Evolutionary conservation across 768 basidiomycete species (phyloP), one percentile per base, ranked within the genome.

Genomic region (Calocybe cyanea): DNA sequence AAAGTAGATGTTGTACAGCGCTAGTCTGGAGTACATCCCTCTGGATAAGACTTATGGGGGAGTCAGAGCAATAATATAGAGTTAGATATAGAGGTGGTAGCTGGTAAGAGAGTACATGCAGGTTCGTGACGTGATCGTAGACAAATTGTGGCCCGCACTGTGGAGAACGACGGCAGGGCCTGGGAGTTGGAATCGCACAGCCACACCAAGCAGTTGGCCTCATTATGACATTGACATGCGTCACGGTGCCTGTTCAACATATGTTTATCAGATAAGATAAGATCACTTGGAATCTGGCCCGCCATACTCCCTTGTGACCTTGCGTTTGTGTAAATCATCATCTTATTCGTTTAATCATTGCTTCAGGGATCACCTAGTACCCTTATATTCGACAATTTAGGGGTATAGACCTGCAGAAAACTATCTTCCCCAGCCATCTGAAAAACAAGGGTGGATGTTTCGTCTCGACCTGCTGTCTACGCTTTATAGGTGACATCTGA

Each of bases 61-160:
- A n/a, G n/a, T n/a, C n/a, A n/a, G n/a, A n/a, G n/a, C 25, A 11
- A 28, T 6, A 18, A 32, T 30, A 36, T 15, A 35, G 37, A 38
- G 45, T 37, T 48, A 52, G 51, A 52, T 52, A 52, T 34, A 49
- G 43, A 45, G 34, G 34, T 40, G 42, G 19, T 17, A 40, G 25
- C 25, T 38, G 21, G 38, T 41, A 28, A 32, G 39, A 36, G 38
- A 35, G 45, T 45, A 49, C 56, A 57, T 53, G 46, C 39, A 54
- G 33, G 43, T 43, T 53, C 53, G 56, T 57, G 35, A 49, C 34
- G 35, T 35, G 48, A 33, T 55, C 48, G 51, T 52, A 42, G 49
- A 40, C 32, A 32, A 44, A 46, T 47, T 42, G 41, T 49, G 21
- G 46, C 43, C 28, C 17, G 45, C 38, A 44, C 42, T 41, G 39